Conservation (phyloP, 805 yeast species). For the Candida andamanensis region DNA sequence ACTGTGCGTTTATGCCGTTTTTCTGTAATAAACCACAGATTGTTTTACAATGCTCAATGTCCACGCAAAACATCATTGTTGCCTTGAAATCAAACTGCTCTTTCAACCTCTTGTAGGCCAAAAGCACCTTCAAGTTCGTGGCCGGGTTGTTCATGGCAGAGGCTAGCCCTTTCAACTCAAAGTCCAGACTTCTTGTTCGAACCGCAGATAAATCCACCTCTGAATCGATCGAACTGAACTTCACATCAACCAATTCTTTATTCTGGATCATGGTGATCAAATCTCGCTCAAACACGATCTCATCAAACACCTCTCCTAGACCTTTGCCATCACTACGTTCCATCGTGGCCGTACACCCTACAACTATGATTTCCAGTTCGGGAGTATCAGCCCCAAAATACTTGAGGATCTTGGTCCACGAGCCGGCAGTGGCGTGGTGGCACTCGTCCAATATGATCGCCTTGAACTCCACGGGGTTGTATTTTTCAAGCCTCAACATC, state of each 20-base stretch:
- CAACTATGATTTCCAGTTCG: constrained; percentile 46
- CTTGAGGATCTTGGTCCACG: constrained; percentile 55
- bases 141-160: constrained; percentile 49
- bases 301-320: constrained; percentile 58
- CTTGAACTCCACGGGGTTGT: constrained; percentile 57
- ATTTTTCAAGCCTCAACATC: constrained; percentile 42
- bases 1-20: constrained; percentile 64
- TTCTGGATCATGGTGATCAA: constrained; percentile 61
- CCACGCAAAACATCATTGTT: constrained; percentile 74
- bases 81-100: constrained; percentile 43
- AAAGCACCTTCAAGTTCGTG: constrained; percentile 54
- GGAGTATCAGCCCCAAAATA: constrained; percentile 49
- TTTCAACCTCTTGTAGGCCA: constrained; percentile 39
- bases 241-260: constrained; percentile 66
- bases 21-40: constrained; percentile 49
- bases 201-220: constrained; percentile 40
- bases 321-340: constrained; percentile 68
- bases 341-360: constrained; percentile 89
- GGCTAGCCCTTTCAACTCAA: constrained; percentile 46
- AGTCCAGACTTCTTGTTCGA: constrained; percentile 43
- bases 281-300: constrained; percentile 65
- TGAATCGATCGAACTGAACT: constrained; percentile 53
- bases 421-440: constrained; percentile 77
- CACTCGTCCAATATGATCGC: constrained; percentile 85
- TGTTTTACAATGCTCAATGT: constrained; percentile 57